Evolutionary conservation across 2,329 filamentous ascomycete genomes (phyloP), one percentile per base, ranked within the genome.

Genomic region (Fusarium euwallaceae): DNA sequence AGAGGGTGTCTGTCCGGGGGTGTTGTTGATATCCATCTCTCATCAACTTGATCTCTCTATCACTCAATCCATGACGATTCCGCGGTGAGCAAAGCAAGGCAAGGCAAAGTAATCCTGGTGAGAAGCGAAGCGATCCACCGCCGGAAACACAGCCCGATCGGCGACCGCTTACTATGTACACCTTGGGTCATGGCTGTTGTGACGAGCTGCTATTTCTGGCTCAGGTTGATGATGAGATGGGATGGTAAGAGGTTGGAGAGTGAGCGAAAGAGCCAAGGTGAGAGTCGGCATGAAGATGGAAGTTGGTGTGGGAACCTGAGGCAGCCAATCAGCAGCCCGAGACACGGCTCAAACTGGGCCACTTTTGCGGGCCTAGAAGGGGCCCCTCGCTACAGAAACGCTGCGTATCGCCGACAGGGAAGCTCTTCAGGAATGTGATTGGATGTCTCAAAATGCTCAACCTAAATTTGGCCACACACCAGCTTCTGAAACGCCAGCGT

Each of bases 351-450:
- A 81, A 80, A 80, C 72, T 71, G 69, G 69, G 39, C 68, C 74
- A 63, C 73, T 67, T 67, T 53, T 27, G 24, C 24, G 45, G 45
- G 45, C 45, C 45, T 53, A 12, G 45, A 24, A 16, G 65, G 60
- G 60, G 62, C 61, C 34, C 68, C 58, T 58, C 61, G 56, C 66
- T 59, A 60, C 51, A 64, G 62, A 69, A 62, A 55, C 61, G 43
- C 70, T 76, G 74, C 67, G 64, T 75, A 74, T 78, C 78, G 79
- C 79, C 72, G 71, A 76, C 69, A 74, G 72, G 76, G 74, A 75
- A 77, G 79, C 70, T 78, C 77, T 20, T 79, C 78, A 76, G 64
- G 71, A 61, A n/a, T 56, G 36, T 82, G 78, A 83, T 84, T 84
- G 82, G 83, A 37, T 64, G 58, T 69, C 66, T 72, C 69, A 73